Evolutionary conservation across 495 filamentous ascomycete species (phyloP), one percentile per base, ranked within the genome.

Genomic region (Sordaria brevicollis): DNA sequence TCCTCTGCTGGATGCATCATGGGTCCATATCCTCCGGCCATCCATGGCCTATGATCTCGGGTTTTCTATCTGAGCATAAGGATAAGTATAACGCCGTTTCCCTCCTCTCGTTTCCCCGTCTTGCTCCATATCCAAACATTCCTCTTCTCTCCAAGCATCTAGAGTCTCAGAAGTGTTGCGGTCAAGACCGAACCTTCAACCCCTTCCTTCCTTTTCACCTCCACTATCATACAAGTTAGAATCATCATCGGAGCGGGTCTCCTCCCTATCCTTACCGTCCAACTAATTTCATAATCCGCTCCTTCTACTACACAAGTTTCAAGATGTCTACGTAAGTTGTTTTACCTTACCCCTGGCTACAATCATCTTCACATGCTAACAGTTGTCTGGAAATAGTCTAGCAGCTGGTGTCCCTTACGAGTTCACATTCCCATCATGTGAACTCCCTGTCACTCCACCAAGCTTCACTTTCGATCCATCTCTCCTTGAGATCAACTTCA

Each of bases 391-490:
- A 38, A 15, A 33, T 57, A 84, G 83, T 83, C 81, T 84, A 79
- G 82, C 76, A 82, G 79, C 76, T 79, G 82, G 79, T 79, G 79
- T 84, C 77, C 76, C 82, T 67, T 85, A 86, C 75, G 84, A 86
- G 77, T 86, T 84, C 76, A 79, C 76, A 70, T 85, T 83, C 73
- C 78, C 82, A 35, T 75, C 79, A 71, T 83, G 79, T 80, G 82
- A 82, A 74, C 25, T 62, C 33, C 79, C 83, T 43, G 74, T 72
- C 71, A 82, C 83, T 29, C 82, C 83, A 68, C 83, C 83, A 76
- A 83, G 79, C 76, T 86, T 85, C 76, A 79, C 82, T 68, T 86
- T 86, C 81, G 85, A 86, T 39, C 80, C 85, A 66, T 83, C 83
- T 71, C 81, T 83, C 43, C 83, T 82, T 68, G 83, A 81, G 77